Conservation (phyloP, 2,329 filamentous ascomycete genomes). For the Incumbomyces delicatus region DNA sequence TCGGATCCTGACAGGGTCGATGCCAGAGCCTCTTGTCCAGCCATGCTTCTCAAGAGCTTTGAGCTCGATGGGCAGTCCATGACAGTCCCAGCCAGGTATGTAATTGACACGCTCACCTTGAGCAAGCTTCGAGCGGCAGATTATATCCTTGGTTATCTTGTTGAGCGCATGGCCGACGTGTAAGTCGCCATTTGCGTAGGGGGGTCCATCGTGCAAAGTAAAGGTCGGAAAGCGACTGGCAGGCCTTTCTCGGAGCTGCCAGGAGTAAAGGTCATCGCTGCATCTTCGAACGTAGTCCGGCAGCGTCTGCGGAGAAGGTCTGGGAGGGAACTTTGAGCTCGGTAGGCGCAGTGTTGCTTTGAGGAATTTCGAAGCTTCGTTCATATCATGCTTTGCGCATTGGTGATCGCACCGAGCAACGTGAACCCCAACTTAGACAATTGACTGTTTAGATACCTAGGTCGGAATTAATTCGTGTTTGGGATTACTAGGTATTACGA, state of each 20-base stretch:
- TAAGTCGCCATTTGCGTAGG: slow-evolving; percentile 86
- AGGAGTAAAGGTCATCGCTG: slow-evolving; percentile 79
- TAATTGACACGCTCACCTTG: slow-evolving; percentile 69
- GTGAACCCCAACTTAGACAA: no score
- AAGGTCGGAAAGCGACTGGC: slow-evolving; percentile 48
- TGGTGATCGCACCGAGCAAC: no score
- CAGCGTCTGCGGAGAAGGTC: slow-evolving; percentile 36
- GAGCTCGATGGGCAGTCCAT: slow-evolving; percentile 92
- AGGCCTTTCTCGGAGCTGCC: slow-evolving; percentile 57
- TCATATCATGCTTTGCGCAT: slow-evolving; percentile 16
- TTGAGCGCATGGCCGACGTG: slow-evolving; percentile 94
- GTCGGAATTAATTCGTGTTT: no score
- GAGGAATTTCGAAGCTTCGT: slow-evolving; percentile 48
- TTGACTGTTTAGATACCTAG: no score
- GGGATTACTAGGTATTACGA: no score
- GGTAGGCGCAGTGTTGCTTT: slow-evolving; percentile 66
- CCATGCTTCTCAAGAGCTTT: slow-evolving; percentile 65
- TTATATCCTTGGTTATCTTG: slow-evolving; percentile 93
- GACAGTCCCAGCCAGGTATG: slow-evolving; percentile 93
- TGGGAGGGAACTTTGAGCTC: slow-evolving; percentile 57
- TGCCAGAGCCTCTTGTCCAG: slow-evolving; percentile 32
- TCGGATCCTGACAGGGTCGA: slow-evolving; percentile 41
- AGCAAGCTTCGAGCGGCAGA: slow-evolving; percentile 69
- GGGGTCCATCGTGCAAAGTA: slow-evolving; percentile 85
- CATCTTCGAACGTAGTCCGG: slow-evolving; percentile 60